Conservation (phyloP, 176 grass and related monocot genomes). For the Aechmea fasciata region DNA sequence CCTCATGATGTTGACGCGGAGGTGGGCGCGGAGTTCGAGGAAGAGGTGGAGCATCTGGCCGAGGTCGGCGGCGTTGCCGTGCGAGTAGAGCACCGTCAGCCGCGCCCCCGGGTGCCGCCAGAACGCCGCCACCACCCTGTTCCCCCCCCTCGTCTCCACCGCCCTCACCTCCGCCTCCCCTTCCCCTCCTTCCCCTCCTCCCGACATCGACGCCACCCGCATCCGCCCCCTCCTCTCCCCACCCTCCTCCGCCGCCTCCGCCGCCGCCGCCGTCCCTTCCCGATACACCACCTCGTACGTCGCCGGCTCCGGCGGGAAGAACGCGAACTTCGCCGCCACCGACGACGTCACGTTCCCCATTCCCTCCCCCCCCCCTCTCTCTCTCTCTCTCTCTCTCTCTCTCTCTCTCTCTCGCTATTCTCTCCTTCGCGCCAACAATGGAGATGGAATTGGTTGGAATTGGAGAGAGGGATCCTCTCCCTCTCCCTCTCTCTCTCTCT, state of each 20-base stretch:
- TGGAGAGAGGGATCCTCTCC: too few species aligned
- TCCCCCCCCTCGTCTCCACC: constrained; percentile 55
- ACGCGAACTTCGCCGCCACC: constrained; percentile 88
- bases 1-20: constrained; percentile 99
- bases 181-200: constrained; percentile 16
- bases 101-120: constrained; percentile 67
- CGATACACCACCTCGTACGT: constrained; percentile 72
- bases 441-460: too few species aligned
- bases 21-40: constrained; percentile 84
- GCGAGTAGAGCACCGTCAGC: constrained; percentile 87
- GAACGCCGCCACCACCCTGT: constrained; percentile 69
- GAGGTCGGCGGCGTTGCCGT: constrained; percentile 94
- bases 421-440: neutral
- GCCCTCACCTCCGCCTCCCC: constrained; percentile 55
- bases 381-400: neutral
- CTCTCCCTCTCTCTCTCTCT: too few species aligned
- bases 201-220: neutral
- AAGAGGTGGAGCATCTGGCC: constrained; percentile 98
- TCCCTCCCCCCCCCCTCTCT: neutral
- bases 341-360: constrained; percentile 99
- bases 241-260: too few species aligned
- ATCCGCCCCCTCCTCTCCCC: neutral
- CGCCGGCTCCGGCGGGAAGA: constrained; percentile 93
- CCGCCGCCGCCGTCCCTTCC: neutral
- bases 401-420: neutral